phyloP scores from a whole-genome alignment of 1,284 basidiomycete species.

The Ceratobasidium sp. region DNA sequence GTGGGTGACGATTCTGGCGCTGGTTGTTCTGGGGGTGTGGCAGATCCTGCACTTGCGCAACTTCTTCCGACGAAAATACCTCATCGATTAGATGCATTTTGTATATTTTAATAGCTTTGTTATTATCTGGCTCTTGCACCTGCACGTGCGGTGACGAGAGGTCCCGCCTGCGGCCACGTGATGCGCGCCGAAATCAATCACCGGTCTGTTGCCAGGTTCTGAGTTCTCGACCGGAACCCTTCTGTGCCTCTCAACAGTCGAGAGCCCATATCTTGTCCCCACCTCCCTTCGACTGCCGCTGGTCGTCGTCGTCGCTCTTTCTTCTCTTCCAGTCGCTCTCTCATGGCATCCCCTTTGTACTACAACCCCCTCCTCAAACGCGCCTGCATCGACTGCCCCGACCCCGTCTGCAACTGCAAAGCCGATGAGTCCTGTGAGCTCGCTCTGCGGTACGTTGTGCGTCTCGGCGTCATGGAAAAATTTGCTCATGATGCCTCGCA shows the following conservation, averaged over 20 bases:
- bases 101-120: neutral
- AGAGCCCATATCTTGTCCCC: too few relatives aligned
- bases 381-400: slow-evolving; percentile 32
- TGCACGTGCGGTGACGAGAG: slow-evolving; percentile 4
- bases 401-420: slow-evolving; percentile 25
- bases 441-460: slow-evolving; percentile 8
- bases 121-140: neutral
- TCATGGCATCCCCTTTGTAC: slow-evolving; percentile 20
- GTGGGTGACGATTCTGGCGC: slow-evolving; percentile 83
- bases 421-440: slow-evolving; percentile 28
- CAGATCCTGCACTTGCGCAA: slow-evolving; percentile 92
- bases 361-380: slow-evolving; percentile 24
- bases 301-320: slow-evolving; percentile 41
- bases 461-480: neutral
- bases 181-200: slow-evolving; percentile 1
- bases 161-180: slow-evolving; percentile 14
- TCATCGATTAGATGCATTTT: slow-evolving; percentile 76
- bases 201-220: slow-evolving; percentile 28
- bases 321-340: slow-evolving; percentile 3
- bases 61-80: slow-evolving; percentile 97
- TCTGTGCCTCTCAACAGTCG: neutral
- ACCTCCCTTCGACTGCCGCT: slow-evolving; percentile 36
- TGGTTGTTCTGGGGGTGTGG: slow-evolving; percentile 90
- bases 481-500: neutral
- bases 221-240: neutral